Conservation (phyloP, 83 land plant species). For the Thuja plicata region DNA sequence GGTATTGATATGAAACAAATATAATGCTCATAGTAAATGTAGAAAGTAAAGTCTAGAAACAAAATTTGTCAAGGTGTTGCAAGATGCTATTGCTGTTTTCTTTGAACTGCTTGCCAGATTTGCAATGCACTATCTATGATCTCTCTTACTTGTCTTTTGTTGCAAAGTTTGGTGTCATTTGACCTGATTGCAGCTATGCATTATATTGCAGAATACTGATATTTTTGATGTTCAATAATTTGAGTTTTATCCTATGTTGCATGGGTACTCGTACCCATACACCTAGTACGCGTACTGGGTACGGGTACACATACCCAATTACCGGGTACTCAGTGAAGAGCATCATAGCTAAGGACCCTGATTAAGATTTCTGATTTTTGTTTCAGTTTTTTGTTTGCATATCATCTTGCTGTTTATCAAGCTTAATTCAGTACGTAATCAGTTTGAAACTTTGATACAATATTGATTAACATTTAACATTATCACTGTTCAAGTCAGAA, state of each 20-base stretch:
- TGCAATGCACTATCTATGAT: background rate
- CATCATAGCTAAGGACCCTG: no score
- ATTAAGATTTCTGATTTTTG: no score
- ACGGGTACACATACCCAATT: no score
- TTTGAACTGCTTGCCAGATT: background rate
- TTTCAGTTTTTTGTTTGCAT: no score
- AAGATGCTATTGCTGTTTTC: background rate
- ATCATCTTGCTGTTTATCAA: no score
- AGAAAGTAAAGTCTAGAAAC: background rate
- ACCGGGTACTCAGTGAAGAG: no score
- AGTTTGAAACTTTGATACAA: no score
- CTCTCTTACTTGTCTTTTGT: background rate
- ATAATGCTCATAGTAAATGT: background rate
- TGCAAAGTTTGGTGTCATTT: background rate
- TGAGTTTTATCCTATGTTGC: background rate
- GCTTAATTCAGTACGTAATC: no score
- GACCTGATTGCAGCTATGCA: background rate
- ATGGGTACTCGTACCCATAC: no score
- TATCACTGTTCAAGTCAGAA: no score
- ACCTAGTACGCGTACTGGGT: no score
- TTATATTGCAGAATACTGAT: background rate
- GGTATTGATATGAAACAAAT: background rate
- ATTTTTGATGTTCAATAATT: background rate
- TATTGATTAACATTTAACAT: no score
- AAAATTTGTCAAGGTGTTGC: background rate